These are phyloP conservation scores for Centella asiatica DNA, from an alignment of 129 eudicot genomes.

Conservation along the genomic window DNA sequence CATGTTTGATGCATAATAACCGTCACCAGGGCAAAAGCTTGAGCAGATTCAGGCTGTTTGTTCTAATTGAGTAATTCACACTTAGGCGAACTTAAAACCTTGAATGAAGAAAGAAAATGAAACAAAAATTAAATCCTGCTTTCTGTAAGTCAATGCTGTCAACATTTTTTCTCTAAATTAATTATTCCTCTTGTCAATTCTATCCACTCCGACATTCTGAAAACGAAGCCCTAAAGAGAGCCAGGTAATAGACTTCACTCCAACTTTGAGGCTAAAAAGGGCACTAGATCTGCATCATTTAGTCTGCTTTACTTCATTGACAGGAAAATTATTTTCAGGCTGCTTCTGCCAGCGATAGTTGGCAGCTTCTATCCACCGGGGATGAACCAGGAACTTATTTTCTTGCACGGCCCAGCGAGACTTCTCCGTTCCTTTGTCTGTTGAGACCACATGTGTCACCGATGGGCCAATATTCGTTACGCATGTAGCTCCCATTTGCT, in stretches of 20 bases:
- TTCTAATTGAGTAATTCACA: no score
- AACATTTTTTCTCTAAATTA: no score
- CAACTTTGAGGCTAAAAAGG: background rate
- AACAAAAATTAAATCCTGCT: no score
- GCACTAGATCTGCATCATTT: constrained; percentile 7
- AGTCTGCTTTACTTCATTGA: constrained; percentile 21
- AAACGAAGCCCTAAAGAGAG: no score
- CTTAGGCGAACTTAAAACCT: no score
- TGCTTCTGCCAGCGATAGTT: constrained; percentile 59
- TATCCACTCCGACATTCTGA: no score
- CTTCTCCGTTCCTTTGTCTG: constrained; percentile 45
- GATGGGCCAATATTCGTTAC: constrained; percentile 36
- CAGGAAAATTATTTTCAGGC: constrained; percentile 72
- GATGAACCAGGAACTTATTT: constrained; percentile 64
- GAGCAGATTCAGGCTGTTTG: no score
- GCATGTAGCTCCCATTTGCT: constrained; percentile 66
- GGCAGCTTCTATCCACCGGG: constrained; percentile 82
- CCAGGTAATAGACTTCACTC: background rate
- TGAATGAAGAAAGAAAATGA: no score
- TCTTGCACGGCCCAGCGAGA: constrained; percentile 70
- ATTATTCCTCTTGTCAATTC: no score
- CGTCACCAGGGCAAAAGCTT: no score
- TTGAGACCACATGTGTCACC: constrained; percentile 75
- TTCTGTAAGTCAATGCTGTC: no score
- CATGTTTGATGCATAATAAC: no score